Base-by-base conservation (phyloP, 352 stramenopile species). In the Phytophthora pluvialis region DNA sequence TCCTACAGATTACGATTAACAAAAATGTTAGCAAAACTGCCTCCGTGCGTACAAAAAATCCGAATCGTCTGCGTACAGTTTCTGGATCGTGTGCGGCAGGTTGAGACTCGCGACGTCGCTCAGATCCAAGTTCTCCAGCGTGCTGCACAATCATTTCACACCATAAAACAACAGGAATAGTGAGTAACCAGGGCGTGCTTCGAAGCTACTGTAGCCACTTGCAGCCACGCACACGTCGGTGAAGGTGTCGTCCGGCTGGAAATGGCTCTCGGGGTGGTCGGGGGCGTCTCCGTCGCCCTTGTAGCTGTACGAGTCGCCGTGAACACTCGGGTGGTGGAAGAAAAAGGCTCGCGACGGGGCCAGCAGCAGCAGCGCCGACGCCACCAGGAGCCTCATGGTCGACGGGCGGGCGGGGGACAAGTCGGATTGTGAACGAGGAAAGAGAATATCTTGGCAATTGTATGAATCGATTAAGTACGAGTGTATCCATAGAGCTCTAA, bases 81-180 rank as follows among this genome's bases (percentile, higher is more conserved):
- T 77, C 50, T 79, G 70, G 29, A 88, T 70, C 7, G 77, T 78
- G 39, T 53, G 53, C n/a, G 81, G 81, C 5, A 90, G 64, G 39
- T 79, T 76, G 32, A 90, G 73, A 38, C 60, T 72, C 42, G 36
- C 48, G 4, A 80, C 35, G 11, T 47, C 65, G 38, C 72, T 65
- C 59, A 90, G 62, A 48, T 90, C 66, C 81, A 79, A 90, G 70
- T 90, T 86, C n/a, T 74, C 74, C 52, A 90, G 63, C 31, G 70
- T 82, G 16, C 81, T 90, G 40, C 8, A 31, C 21, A 40, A 18
- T 25, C 26, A 15, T 21, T 21, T 21, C 21, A 21, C 21, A 21
- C 21, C 33, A 29, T 13, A 45, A 21, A 16, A 51, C 1, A 49
- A 3, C 4, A 36, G 3, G 25, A 12, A 13, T 4, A 33, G 21